Percentiles rank a stretch among this genome's conserved stretches.
phyloP scores from a whole-genome alignment of 805 yeast genomes.

The Candida bentonensis region DNA sequence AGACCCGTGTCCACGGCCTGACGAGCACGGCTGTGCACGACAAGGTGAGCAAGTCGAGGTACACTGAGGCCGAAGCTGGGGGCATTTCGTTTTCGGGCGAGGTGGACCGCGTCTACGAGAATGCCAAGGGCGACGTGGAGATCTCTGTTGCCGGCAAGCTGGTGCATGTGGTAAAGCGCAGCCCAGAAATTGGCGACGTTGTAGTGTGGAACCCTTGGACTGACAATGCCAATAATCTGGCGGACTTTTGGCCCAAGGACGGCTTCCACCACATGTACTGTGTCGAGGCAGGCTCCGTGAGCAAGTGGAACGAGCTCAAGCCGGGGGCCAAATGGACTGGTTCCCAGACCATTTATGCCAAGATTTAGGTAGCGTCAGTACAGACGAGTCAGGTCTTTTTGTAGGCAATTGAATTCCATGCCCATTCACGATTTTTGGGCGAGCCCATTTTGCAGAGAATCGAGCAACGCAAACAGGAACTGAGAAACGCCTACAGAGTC shows the following conservation, averaged over 20 bases:
- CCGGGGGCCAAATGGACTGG: slow-evolving; percentile 74
- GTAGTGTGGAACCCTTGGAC: slow-evolving; percentile 99
- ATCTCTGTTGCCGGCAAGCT: slow-evolving; percentile 62
- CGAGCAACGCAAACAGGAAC: no score
- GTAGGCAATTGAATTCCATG: no score
- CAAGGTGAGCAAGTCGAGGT: slow-evolving; percentile 47
- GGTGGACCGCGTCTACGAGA: slow-evolving; percentile 70
- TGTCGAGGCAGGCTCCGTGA: slow-evolving; percentile 86
- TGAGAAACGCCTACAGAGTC: no score
- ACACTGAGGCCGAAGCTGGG: slow-evolving; percentile 16
- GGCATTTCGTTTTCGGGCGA: slow-evolving; percentile 33
- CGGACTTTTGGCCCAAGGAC: slow-evolving; percentile 72
- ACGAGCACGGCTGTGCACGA: slow-evolving; percentile 62
- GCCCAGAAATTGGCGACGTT: slow-evolving; percentile 47
- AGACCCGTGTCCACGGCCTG: slow-evolving; percentile 62
- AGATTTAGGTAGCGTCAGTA: no score
- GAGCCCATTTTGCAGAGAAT: no score
- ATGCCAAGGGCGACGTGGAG: slow-evolving; percentile 38
- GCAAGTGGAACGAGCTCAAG: slow-evolving; percentile 43
- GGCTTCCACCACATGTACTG: slow-evolving; percentile 87
- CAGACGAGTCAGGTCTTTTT: no score
- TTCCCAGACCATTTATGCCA: slow-evolving; percentile 35
- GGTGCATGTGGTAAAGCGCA: slow-evolving; percentile 42
- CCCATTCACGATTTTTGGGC: no score
- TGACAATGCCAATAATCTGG: slow-evolving; percentile 67